Percentiles rank a stretch among this genome's conserved stretches.
These are phyloP conservation scores for Pestalotiopsis sp. DNA, from an alignment of 2,329 filamentous ascomycete genomes.

Conservation along the genomic window DNA sequence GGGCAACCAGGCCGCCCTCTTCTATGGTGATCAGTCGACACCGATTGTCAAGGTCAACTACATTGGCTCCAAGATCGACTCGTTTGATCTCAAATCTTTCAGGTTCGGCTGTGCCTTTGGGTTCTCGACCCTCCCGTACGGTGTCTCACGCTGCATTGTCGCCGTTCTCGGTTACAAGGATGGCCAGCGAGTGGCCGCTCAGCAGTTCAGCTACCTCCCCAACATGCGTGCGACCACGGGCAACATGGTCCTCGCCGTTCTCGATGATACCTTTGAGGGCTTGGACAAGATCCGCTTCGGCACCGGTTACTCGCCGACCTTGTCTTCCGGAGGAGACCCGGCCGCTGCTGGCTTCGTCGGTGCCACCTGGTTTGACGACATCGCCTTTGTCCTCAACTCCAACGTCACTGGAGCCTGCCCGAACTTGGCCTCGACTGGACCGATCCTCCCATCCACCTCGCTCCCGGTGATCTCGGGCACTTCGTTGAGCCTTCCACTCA, in stretches of 20 bases:
- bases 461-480: background rate
- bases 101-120: background rate
- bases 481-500: background rate
- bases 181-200: background rate
- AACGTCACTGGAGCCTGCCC: background rate
- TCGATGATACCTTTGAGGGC: background rate
- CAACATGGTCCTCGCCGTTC: background rate
- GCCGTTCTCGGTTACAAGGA: background rate
- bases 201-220: background rate
- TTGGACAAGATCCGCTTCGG: background rate
- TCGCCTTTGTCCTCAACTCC: background rate
- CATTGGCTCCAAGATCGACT: background rate
- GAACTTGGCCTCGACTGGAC: background rate
- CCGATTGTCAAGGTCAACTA: background rate
- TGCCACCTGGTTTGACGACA: background rate
- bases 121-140: background rate
- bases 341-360: background rate
- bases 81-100: background rate
- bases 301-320: background rate
- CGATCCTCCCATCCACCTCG: background rate
- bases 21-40: background rate
- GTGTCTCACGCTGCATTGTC: background rate
- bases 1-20: background rate
- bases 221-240: slow-evolving; percentile 1
- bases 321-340: background rate